Conservation (phyloP, 306 rosid species). For the Benincasa hispida region DNA sequence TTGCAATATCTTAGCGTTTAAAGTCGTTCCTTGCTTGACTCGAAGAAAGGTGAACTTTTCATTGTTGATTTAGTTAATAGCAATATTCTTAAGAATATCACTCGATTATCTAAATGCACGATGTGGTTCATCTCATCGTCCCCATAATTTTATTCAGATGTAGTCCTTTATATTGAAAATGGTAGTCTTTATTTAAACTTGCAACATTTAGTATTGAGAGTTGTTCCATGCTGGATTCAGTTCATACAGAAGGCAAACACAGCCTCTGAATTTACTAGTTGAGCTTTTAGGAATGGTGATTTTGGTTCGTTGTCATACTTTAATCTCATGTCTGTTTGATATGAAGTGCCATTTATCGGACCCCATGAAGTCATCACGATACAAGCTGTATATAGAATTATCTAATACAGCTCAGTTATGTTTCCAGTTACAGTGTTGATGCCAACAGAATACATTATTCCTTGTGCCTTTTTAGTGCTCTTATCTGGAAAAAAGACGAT, state of each 20-base stretch:
- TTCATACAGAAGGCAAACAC: background rate
- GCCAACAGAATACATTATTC: background rate
- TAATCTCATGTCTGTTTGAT: background rate
- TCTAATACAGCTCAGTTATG: background rate
- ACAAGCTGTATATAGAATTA: background rate
- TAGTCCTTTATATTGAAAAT: background rate
- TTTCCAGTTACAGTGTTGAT: background rate
- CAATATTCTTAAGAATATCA: constrained; percentile 67
- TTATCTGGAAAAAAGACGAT: background rate
- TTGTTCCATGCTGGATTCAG: background rate
- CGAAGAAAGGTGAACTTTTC: constrained; percentile 11
- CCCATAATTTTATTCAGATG: background rate
- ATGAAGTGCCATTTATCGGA: background rate
- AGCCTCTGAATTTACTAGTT: background rate
- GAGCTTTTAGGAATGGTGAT: background rate
- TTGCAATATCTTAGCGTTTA: background rate
- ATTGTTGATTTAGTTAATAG: constrained; percentile 62
- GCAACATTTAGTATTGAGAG: background rate
- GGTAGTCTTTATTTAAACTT: background rate
- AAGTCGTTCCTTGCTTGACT: background rate
- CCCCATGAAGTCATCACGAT: background rate
- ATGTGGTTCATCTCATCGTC: background rate
- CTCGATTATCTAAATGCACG: constrained; percentile 73
- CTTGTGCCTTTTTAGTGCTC: background rate
- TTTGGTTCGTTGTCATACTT: background rate